Percentiles rank a stretch among this genome's conserved stretches.
Conservation (phyloP, 2,329 filamentous ascomycete species). For the Trichoderma simmonsii region DNA sequence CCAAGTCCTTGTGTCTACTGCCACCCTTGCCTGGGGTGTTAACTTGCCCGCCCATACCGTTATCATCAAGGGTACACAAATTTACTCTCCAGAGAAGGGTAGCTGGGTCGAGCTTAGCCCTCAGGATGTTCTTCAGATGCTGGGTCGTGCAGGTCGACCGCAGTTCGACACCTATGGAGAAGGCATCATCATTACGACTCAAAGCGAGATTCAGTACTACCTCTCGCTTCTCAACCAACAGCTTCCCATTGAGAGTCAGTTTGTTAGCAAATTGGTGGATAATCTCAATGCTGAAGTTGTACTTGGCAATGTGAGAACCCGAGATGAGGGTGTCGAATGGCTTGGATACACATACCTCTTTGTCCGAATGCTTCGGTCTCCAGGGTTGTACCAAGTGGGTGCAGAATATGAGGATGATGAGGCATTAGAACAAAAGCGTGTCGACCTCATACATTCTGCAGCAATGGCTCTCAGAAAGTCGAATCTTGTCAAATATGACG, state of each 20-base stretch:
- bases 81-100: conserved; percentile 98
- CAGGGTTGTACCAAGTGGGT: conserved; percentile 91
- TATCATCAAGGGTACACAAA: conserved; percentile 97
- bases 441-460: conserved; percentile 95
- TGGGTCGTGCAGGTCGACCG: conserved; percentile 91
- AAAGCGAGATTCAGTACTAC: conserved; percentile 94
- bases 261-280: conserved; percentile 88
- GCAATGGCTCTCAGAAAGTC: conserved; percentile 83
- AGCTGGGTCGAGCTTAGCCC: conserved; percentile 97
- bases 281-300: conserved; percentile 97
- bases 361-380: conserved; percentile 93
- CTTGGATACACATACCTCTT: conserved; percentile 97
- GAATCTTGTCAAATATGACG: conserved; percentile 90
- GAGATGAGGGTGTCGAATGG: conserved; percentile 98
- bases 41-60: conserved; percentile 97
- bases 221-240: conserved; percentile 95
- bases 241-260: conserved; percentile 93
- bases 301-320: conserved; percentile 82
- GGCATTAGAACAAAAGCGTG: conserved; percentile 88
- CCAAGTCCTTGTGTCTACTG: conserved; percentile 93
- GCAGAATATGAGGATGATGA: conserved; percentile 93
- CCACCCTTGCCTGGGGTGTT: conserved; percentile 98
- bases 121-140: conserved; percentile 97
- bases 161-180: conserved; percentile 98
- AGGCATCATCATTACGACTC: conserved; percentile 97